Conservation (phyloP, 2,329 filamentous ascomycete genomes). For the Arthrobotrys musiformis region DNA sequence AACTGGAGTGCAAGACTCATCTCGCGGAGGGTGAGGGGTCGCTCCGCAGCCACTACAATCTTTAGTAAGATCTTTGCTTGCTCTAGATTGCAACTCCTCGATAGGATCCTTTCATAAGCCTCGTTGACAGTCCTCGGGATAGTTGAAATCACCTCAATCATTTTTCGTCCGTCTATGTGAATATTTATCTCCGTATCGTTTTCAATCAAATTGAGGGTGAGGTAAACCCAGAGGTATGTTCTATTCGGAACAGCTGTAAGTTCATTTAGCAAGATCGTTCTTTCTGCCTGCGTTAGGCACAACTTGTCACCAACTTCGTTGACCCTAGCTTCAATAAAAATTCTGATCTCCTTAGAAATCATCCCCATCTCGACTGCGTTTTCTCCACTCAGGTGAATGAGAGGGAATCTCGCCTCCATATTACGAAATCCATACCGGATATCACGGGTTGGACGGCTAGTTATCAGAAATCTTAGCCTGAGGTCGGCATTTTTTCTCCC, state of each 20-base stretch:
- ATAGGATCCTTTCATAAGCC: constrained; percentile 62
- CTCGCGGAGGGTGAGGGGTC: constrained; percentile 61
- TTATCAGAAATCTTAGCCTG: constrained; percentile 62
- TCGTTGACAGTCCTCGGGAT: constrained; percentile 60
- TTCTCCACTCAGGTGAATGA: constrained; percentile 60
- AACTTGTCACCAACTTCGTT: constrained; percentile 58
- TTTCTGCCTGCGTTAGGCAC: constrained; percentile 36
- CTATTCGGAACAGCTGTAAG: constrained; percentile 57
- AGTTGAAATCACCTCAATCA: constrained; percentile 42
- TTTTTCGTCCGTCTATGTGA: constrained; percentile 49
- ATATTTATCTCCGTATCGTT: constrained; percentile 57
- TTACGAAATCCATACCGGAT: constrained; percentile 60
- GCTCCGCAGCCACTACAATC: constrained; percentile 60
- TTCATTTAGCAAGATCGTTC: constrained; percentile 48
- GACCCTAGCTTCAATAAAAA: constrained; percentile 61
- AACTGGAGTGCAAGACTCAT: constrained; percentile 60
- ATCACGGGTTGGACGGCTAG: constrained; percentile 61
- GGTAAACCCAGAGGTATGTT: constrained; percentile 63
- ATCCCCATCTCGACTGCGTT: constrained; percentile 54
- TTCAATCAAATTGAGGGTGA: constrained; percentile 61
- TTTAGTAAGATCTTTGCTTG: constrained; percentile 58
- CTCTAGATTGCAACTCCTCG: constrained; percentile 58
- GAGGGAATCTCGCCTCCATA: not conserved
- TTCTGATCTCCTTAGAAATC: constrained; percentile 61
- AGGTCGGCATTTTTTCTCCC: not conserved